A percentile compares a stretch with the other conserved stretches of the same genome.
These are phyloP conservation scores for Cryphonectria nitschkei DNA, from an alignment of 2,329 filamentous ascomycete genomes.

Conservation along the genomic window DNA sequence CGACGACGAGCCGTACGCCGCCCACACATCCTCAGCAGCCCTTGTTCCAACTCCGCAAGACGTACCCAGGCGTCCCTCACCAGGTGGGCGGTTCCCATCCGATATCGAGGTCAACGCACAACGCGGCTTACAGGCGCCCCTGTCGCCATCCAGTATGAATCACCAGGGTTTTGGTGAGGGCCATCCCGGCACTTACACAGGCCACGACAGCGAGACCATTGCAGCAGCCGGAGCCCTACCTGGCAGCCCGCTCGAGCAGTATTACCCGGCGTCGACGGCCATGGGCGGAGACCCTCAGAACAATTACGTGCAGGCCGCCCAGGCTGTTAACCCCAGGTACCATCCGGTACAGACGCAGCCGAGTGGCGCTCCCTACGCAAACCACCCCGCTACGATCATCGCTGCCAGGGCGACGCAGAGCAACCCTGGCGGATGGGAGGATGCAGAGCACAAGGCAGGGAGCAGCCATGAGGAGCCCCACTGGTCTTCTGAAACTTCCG, in stretches of 20 bases:
- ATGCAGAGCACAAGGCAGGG: conserved; percentile 1
- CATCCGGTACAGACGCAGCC: conserved; percentile 41
- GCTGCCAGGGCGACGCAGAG: conserved; percentile 10
- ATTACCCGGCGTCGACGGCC: conserved; percentile 33
- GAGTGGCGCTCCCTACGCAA: conserved; percentile 16
- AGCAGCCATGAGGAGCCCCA: conserved; percentile 16
- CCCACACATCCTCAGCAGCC: conserved; percentile 57
- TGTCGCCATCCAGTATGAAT: conserved; percentile 81
- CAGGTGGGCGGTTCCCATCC: conserved; percentile 96
- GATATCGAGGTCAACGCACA: conserved; percentile 81
- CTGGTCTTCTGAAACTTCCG: conserved; percentile 2
- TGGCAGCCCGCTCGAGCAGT: conserved; percentile 45
- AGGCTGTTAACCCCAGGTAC: conserved; percentile 47
- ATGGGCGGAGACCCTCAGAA: conserved; percentile 25
- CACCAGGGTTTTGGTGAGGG: conserved; percentile 56
- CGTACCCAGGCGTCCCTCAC: conserved; percentile 71
- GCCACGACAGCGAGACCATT: conserved; percentile 60
- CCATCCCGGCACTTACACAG: conserved; percentile 41
- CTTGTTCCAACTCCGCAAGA: conserved; percentile 52
- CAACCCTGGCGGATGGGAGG: neutral
- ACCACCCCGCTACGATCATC: conserved; percentile 18
- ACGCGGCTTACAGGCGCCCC: conserved; percentile 78
- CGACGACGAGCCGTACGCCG: conserved; percentile 66
- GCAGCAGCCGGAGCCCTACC: conserved; percentile 62
- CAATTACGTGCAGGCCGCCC: conserved; percentile 1